Percentiles rank a stretch among this genome's conserved stretches.
Evolutionary conservation across 805 yeast species (phyloP).

Genomic region (Yamadazyma takamatsuzukensis): DNA sequence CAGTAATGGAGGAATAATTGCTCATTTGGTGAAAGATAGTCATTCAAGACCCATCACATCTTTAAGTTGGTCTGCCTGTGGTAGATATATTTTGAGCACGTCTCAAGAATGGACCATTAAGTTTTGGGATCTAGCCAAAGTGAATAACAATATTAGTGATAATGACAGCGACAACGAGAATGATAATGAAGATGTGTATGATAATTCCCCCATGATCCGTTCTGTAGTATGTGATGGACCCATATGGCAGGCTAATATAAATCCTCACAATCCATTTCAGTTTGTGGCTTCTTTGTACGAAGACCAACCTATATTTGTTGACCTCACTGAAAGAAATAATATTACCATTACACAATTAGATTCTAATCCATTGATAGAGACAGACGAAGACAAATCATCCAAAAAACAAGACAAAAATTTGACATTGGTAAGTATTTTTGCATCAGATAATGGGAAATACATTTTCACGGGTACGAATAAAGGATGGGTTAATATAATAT

Average conservation of each 20-base stretch:
- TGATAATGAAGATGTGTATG: background rate
- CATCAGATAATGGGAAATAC: conserved; percentile 50
- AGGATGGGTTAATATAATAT: conserved; percentile 65
- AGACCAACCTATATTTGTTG: conserved; percentile 54
- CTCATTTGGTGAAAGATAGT: conserved; percentile 45
- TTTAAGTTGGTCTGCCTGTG: conserved; percentile 69
- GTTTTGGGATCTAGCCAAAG: conserved; percentile 66
- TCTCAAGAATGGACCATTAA: conserved; percentile 81
- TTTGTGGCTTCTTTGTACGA: conserved; percentile 68
- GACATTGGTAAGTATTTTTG: conserved; percentile 50
- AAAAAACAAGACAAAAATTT: conserved; percentile 31
- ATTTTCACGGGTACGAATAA: conserved; percentile 75
- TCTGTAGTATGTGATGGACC: conserved; percentile 61
- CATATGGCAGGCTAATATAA: conserved; percentile 64
- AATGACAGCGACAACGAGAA: background rate
- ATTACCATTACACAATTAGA: conserved; percentile 16
- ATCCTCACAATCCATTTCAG: conserved; percentile 43
- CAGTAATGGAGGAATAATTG: conserved; percentile 54
- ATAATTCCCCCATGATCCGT: conserved; percentile 34
- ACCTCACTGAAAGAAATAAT: conserved; percentile 21
- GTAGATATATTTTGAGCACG: conserved; percentile 63
- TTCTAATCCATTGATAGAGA: conserved; percentile 14
- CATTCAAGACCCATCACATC: conserved; percentile 76
- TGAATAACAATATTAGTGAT: conserved; percentile 17
- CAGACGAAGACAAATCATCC: conserved; percentile 12